A percentile compares a stretch with the other conserved stretches of the same genome.
Evolutionary conservation across 176 grass and related monocot species (phyloP).

Genomic region (Thinopyrum elongatum): DNA sequence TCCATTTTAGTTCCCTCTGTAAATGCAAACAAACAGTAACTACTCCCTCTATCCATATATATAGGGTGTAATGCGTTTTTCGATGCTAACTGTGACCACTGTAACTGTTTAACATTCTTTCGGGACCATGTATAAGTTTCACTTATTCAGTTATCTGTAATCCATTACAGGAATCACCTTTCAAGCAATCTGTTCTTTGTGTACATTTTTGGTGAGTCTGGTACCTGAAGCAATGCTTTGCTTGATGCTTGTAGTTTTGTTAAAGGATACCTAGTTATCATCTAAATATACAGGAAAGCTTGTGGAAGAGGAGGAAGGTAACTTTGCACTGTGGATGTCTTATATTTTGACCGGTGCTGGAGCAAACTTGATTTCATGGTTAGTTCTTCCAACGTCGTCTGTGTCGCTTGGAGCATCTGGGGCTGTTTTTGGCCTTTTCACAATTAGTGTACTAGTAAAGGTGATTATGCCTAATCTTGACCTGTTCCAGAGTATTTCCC

Average conservation of each 20-base stretch:
- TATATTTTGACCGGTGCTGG: conserved; percentile 96
- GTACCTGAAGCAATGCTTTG: conserved; percentile 35
- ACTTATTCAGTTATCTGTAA: conserved; percentile 17
- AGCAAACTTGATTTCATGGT: conserved; percentile 89
- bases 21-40: conserved; percentile 7
- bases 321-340: conserved; percentile 88
- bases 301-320: conserved; percentile 97
- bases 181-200: conserved; percentile 99
- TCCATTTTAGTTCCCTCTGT: background rate
- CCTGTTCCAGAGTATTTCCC: conserved; percentile 2
- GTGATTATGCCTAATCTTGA: conserved; percentile 38
- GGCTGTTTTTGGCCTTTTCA: conserved; percentile 97
- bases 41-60: too few species aligned
- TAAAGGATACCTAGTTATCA: conserved; percentile 23
- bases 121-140: background rate
- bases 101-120: conserved; percentile 20
- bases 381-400: conserved; percentile 70
- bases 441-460: conserved; percentile 98
- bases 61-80: too few species aligned
- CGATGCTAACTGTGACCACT: too few species aligned
- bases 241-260: conserved; percentile 26
- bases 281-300: conserved; percentile 72
- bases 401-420: conserved; percentile 94
- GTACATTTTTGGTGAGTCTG: conserved; percentile 96
- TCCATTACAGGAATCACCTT: conserved; percentile 85